Evolutionary conservation across 108 stramenopile species (phyloP), one percentile per base, ranked within the genome.

Genomic region (Phaeodactylum tricornutum): DNA sequence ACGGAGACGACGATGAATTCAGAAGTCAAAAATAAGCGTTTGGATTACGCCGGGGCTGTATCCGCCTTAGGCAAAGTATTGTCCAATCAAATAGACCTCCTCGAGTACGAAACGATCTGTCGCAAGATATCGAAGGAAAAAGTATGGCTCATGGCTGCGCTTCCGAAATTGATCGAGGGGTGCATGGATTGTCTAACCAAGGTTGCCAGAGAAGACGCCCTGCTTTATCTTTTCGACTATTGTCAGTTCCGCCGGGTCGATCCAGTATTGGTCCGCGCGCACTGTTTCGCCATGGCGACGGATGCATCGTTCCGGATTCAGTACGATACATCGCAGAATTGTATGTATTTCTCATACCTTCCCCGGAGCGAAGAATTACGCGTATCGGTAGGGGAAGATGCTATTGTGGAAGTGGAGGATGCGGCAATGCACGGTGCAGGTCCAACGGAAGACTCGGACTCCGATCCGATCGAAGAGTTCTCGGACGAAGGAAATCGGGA

Each of bases 261-360:
- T 44, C 69, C 83, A 15, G 71, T 72, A 15, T 50, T 53, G 28
- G 49, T 79, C 6, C 64, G 83, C 4, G 43, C 50, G 0, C 74
- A 72, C 2, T 76, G 73, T 50, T 57, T 84, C 22, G 49, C 62
- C 7, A 47, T 81, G 12, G 55, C 83, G 20, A 47, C 71, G 3
- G 53, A 77, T 29, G 87, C 81, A 7, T 54, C 48, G 4, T 89
- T 71, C 55, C 69, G 87, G 36, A 67, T 89, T 27, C 83, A 89
- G 51, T 74, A 71, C 55, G 62, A 77, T 24, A 27, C 45, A 9
- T 26, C 24, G 5, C n/a, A n/a, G n/a, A n/a, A n/a, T n/a, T n/a
- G n/a, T n/a, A 48, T 88, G 19, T 81, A 72, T 48, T 89, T 84
- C 50, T 72, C 63, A 15, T 89, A 78, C 57, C 43, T 85, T 22